These are phyloP conservation scores for Aureobasidium sp. DNA, from an alignment of 2,329 filamentous ascomycete species.

Conservation along the genomic window DNA sequence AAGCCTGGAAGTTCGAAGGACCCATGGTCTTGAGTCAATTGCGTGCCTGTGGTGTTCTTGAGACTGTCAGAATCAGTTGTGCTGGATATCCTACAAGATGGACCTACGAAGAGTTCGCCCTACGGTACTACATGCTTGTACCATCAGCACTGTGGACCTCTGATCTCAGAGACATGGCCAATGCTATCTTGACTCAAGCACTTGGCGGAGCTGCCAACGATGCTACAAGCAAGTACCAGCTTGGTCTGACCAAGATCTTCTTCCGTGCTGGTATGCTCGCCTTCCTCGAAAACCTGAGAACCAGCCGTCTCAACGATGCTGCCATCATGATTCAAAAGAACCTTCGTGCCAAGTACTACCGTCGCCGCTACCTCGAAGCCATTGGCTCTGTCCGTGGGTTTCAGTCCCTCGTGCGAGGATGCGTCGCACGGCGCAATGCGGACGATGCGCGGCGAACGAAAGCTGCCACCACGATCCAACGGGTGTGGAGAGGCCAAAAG, in stretches of 20 bases:
- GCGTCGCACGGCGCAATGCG: constrained; percentile 65
- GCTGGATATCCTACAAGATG: constrained; percentile 95
- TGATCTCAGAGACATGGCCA: constrained; percentile 88
- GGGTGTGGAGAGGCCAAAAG: constrained; percentile 88
- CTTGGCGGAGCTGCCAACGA: constrained; percentile 55
- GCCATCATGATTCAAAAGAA: constrained; percentile 99
- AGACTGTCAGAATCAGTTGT: constrained; percentile 95
- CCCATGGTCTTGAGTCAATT: constrained; percentile 98
- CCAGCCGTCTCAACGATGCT: constrained; percentile 80
- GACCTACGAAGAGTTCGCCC: constrained; percentile 97
- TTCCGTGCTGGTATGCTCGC: constrained; percentile 99
- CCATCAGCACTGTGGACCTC: constrained; percentile 84
- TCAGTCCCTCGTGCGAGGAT: constrained; percentile 70
- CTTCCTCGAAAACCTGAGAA: constrained; percentile 89
- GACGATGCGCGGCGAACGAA: constrained; percentile 74
- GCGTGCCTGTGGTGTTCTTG: constrained; percentile 94
- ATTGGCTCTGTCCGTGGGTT: constrained; percentile 70
- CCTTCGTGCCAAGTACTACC: constrained; percentile 87
- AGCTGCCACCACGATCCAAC: constrained; percentile 88
- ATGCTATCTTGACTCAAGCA: constrained; percentile 81
- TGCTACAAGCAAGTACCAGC: constrained; percentile 87
- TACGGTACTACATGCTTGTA: constrained; percentile 97
- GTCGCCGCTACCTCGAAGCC: constrained; percentile 80
- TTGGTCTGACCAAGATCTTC: constrained; percentile 97
- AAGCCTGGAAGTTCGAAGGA: constrained; percentile 94